Evolutionary conservation across 176 grass and related monocot genomes (phyloP), one percentile per base, ranked within the genome.

Genomic region (Zoysia pacifica): DNA sequence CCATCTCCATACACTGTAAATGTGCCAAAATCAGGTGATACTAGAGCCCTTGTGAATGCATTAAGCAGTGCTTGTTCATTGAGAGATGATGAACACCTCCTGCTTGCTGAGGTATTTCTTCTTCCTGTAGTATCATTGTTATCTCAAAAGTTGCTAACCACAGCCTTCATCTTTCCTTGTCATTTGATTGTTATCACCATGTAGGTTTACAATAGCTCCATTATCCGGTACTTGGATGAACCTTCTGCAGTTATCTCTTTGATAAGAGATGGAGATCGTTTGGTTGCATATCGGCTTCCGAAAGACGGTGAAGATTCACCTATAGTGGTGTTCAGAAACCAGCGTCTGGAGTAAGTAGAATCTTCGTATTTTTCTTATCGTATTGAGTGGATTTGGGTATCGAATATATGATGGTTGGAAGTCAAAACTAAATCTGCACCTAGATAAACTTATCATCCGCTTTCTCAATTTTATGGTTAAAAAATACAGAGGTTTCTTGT

Each of bases 191-290:
- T 28, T 63, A 15, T 81, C 16, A 67, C 15, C 5, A 20, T 85
- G 40, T 83, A 98, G 96, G 88, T 98, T 70, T 98, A 89, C 85
- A 90, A 81, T 79, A 85, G 79, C 83, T 77, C 83, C 68, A 83
- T 98, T 79, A 87, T 98, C 66, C 84, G 90, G 6, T 98, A 94
- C 80, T 86, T 94, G 78, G 92, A 98, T n/a, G 90, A 89, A 37
- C 88, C 81, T 79, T 94, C 90, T 86, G 96, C 85, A 89, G 86
- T 81, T 12, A 87, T 99, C 81, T 93, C 92, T 69, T 81, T 95
- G 78, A 83, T 99, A 73, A 91, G 92, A 91, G 92, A 99, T 86
- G 92, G 90, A 82, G 92, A 99, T 81, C 56, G 79, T 37, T 81
- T 99, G 54, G 90, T 88, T 85, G 92, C 92, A 69, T 95, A 95